Percentiles rank a stretch among this genome's conserved stretches.
Conservation (phyloP, 306 rosid species). For the Acacia confusa region DNA sequence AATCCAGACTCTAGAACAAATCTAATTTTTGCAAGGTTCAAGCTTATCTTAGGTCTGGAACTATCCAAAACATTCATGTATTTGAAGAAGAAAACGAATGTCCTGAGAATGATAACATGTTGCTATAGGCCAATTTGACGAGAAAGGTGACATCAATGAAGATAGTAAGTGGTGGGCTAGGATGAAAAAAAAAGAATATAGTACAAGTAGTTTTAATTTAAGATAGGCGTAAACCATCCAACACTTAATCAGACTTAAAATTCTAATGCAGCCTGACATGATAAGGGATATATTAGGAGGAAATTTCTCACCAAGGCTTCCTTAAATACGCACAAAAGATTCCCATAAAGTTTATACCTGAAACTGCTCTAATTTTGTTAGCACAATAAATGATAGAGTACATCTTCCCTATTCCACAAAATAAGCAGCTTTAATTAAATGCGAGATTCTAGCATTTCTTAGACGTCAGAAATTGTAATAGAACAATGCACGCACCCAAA, state of each 20-base stretch:
- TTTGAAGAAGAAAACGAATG: background rate
- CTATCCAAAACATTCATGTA: background rate
- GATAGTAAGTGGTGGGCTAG: background rate
- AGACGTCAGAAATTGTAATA: background rate
- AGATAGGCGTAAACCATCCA: background rate
- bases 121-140: background rate
- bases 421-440: background rate
- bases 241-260: background rate
- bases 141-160: background rate
- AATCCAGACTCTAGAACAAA: background rate
- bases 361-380: slow-evolving; percentile 4
- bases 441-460: background rate
- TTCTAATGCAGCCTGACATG: background rate
- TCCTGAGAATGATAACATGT: background rate
- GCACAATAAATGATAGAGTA: background rate
- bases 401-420: background rate
- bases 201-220: background rate
- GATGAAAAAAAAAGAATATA: background rate
- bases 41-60: background rate
- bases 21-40: background rate
- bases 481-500: background rate
- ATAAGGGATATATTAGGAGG: background rate
- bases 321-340: background rate
- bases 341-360: background rate
- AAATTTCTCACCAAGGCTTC: background rate